Evolutionary conservation across 106 monocot species (phyloP), one percentile per base, ranked within the genome.

Genomic region (Platanthera guangdongensis): DNA sequence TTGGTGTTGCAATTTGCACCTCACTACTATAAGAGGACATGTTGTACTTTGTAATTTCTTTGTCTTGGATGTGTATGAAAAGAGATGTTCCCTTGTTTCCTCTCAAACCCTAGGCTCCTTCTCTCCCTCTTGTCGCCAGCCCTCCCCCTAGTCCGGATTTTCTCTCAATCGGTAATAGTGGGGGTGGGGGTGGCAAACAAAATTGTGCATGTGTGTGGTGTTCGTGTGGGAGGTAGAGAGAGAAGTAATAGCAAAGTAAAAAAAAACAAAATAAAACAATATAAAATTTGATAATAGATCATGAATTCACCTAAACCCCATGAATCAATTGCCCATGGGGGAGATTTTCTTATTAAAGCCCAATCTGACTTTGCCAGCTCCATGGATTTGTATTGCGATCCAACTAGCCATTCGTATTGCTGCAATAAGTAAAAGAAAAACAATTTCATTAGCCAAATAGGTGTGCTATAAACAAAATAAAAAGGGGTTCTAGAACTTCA

Each of bases 381-480:
- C 95, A 93, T 85, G 54, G 95, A 83, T 51, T 96, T 96, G 81
- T 96, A 96, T 69, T 96, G 95, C 59, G 89, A 69, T 65, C 90
- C 93, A 85, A 96, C 79, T 53, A 96, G 71, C 95, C 95, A 96
- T 54, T 90, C 95, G 74, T 81, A 93, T 96, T 96, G 95, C 95
- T 96, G 87, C 81, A 87, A 54, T 19, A 79, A 51, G 60, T 19
- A 50, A 32, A 32, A 51, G 14, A 47, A 80, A 80, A 64, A 13
- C 28, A 64, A 30, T 71, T 78, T 47, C 7, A 70, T 70, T 8
- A 70, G 47, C 16, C 7, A 70, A 47, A 28, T 16, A 70, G 70
- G 70, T n/a, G 15, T 30, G 32, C 16, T 70, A 25, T 48, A 70
- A 32, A 32, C 0, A n/a, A n/a, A n/a, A n/a, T n/a, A 32, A 32